Evolutionary conservation across 2,329 filamentous ascomycete species (phyloP), one percentile per base, ranked within the genome.

Genomic region (Cladosporium sphaerospermum): DNA sequence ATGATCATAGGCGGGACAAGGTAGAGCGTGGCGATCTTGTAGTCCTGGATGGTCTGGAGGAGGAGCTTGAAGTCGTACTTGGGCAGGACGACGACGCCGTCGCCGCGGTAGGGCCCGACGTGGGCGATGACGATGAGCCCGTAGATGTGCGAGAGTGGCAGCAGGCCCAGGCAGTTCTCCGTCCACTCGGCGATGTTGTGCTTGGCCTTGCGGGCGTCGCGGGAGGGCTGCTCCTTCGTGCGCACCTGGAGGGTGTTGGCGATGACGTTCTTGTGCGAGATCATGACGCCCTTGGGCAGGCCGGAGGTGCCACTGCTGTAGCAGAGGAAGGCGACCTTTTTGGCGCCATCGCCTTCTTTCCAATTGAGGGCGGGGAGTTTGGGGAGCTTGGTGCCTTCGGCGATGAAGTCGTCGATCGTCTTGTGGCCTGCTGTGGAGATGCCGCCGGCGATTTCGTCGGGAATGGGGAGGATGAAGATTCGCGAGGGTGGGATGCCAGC

Each of bases 1-100:
- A 95, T 87, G 54, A 95, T 82, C 62, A 95, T 91, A 0, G 89
- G 89, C 6, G 89, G 89, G 0, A 91, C 88, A 60, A 93, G 67
- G 59, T 78, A 85, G 11, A 93, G 73, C 40, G 77, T 75, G 48
- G 76, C 75, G 61, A 93, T 87, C 68, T 83, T 85, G 73, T 82
- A 85, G 31, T 73, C 77, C 62, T 89, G 80, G 14, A 92, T 83
- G 0, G 83, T 75, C 31, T 74, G 67, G 11, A 92, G 73, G 54
- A 82, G 84, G 1, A 73, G 70, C n/a, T 77, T 73, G 44, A 92
- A 76, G 46, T 92, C 87, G 62, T 92, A 95, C 61, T 86, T 88
- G 41, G 79, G 84, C 36, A 93, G 75, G 4, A 92, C 78, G 48
- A 93, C 76, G 9, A 85, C 76, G 53, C 83, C 81, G 59, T 93